Evolutionary conservation across 768 basidiomycete species (phyloP), one percentile per base, ranked within the genome.

Genomic region (Boletus sensibilis): DNA sequence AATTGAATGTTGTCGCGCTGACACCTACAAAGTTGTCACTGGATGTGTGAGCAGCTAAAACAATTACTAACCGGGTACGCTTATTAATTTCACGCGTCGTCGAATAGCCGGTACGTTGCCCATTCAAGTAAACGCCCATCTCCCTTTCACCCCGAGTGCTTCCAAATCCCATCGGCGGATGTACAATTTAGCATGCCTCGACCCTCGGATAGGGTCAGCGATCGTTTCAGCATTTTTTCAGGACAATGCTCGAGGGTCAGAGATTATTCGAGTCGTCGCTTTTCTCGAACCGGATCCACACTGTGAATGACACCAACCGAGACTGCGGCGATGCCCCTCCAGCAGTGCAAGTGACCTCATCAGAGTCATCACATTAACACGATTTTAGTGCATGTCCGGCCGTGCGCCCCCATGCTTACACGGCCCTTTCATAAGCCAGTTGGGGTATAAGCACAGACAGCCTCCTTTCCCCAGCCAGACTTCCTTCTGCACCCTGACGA

Each of bases 331-430:
- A 55, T 66, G 59, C 61, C n/a, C 35, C 45, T 40, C 47, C 43
- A 43, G 57, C 59, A 56, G 56, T 57, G 56, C 62, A 34, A 55
- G 42, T 69, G 64, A 69, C 68, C 68, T 66, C 68, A 70, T 29
- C 27, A 29, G 27, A 29, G 27, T 29, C 27, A 29, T 64, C 56
- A 50, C 29, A 52, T 48, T 38, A 57, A 73, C 70, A 72, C 70
- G 72, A 68, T 66, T 61, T 61, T 58, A 58, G 40, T 68, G 70
- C 70, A 71, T 72, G 70, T 53, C 61, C 59, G 50, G 60, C 56
- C 56, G 60, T 53, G 53, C 59, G 55, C 59, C 43, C 40, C 44
- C 50, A 60, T 46, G 52, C 60, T 59, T 53, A 58, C 55, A 38
- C 55, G 55, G 40, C 55, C 54, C 59, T 67, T 63, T 67, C 59